These are phyloP conservation scores for Hibiscus trionum DNA, from an alignment of 345 rosid genomes.

Conservation along the genomic window DNA sequence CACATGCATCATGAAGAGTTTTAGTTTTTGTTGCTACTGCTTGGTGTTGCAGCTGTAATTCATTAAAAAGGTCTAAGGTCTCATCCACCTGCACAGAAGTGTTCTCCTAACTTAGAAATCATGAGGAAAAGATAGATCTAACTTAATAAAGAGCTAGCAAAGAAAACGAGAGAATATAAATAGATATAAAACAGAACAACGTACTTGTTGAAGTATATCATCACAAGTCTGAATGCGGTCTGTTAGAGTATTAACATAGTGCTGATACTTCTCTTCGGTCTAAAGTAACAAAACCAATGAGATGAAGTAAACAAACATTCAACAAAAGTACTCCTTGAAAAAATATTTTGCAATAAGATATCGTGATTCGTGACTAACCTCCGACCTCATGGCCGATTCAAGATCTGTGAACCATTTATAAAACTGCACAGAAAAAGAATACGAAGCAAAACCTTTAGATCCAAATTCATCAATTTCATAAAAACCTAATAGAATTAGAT, in stretches of 20 bases:
- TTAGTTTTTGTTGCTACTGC: constrained; percentile 92
- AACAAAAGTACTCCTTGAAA: background rate
- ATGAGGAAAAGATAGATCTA: constrained; percentile 5
- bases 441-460: background rate
- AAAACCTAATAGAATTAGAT: background rate
- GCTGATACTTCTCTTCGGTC: constrained; percentile 96
- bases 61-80: constrained; percentile 74
- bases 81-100: constrained; percentile 67
- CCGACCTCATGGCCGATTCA: constrained; percentile 95
- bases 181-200: constrained; percentile 14
- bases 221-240: constrained; percentile 90
- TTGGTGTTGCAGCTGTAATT: constrained; percentile 84
- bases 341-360: constrained; percentile 15
- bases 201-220: constrained; percentile 71
- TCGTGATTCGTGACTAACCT: constrained; percentile 45
- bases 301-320: constrained; percentile 4
- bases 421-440: constrained; percentile 37
- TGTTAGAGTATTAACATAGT: constrained; percentile 67
- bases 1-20: constrained; percentile 99
- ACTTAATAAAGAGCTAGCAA: background rate
- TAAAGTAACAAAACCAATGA: constrained; percentile 23
- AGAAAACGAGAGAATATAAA: background rate
- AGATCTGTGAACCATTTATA: constrained; percentile 99
- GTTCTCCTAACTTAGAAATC: background rate
- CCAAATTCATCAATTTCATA: background rate